Evolutionary conservation across 768 basidiomycete species (phyloP).

Genomic region (Lactarius tabidus): DNA sequence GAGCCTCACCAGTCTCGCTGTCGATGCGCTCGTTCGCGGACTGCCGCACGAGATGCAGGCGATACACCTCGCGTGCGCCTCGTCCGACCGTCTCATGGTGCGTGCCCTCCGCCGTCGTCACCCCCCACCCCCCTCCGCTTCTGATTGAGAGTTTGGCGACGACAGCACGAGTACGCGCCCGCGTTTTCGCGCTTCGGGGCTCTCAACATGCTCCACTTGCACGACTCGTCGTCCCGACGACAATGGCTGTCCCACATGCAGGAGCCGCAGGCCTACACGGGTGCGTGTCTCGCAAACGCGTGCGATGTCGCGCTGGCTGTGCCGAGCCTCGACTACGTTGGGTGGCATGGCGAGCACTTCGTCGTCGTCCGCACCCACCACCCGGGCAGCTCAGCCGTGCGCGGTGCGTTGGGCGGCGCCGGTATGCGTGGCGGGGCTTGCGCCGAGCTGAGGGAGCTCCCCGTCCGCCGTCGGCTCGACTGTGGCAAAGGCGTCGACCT

Average conservation of each 20-base stretch:
- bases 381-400: background rate
- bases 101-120: constrained; percentile 25
- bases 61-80: constrained; percentile 47
- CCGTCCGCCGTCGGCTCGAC: constrained; percentile 52
- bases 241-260: constrained; percentile 55
- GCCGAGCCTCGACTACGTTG: constrained; percentile 57
- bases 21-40: constrained; percentile 36
- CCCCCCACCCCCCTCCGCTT: background rate
- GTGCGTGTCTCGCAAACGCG: constrained; percentile 49
- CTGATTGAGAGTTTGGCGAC: background rate
- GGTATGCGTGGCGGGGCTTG: constrained; percentile 21
- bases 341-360: constrained; percentile 73
- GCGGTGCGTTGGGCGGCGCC: background rate
- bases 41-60: constrained; percentile 45
- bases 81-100: constrained; percentile 50
- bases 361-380: constrained; percentile 45
- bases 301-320: constrained; percentile 47
- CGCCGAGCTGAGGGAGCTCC: constrained; percentile 57
- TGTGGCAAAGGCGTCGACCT: constrained; percentile 65
- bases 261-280: constrained; percentile 54
- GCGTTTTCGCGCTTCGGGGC: constrained; percentile 45
- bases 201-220: constrained; percentile 59
- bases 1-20: constrained; percentile 40
- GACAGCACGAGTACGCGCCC: constrained; percentile 51
- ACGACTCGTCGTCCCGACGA: constrained; percentile 43